Percentiles rank a stretch among this genome's conserved stretches.
Conservation (phyloP, 345 rosid genomes). For the Luvunga scandens region DNA sequence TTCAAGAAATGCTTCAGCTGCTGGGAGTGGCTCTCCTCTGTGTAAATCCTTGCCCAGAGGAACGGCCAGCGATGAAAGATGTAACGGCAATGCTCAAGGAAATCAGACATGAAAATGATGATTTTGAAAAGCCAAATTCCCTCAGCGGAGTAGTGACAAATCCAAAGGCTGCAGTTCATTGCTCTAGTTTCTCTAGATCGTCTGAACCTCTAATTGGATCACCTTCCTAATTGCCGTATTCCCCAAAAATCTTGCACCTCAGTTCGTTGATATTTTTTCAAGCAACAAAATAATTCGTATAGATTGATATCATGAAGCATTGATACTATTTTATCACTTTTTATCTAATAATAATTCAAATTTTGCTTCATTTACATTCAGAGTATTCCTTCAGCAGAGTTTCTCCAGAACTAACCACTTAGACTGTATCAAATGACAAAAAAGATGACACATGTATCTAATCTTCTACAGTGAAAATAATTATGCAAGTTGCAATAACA, state of each 20-base stretch:
- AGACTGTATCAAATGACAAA: background rate
- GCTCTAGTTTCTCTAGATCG: constrained; percentile 65
- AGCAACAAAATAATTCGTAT: constrained; percentile 31
- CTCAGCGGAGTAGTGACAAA: constrained; percentile 23
- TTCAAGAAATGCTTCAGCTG: constrained; percentile 67
- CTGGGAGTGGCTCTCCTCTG: constrained; percentile 70
- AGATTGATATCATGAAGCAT: constrained; percentile 26
- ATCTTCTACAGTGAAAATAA: background rate
- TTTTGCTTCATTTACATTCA: constrained; percentile 2
- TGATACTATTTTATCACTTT: constrained; percentile 9
- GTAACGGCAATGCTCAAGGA: constrained; percentile 61
- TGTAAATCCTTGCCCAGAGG: constrained; percentile 51
- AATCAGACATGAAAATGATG: constrained; percentile 54
- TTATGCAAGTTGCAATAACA: background rate
- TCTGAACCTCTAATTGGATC: constrained; percentile 59
- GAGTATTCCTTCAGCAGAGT: background rate
- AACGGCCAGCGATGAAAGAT: constrained; percentile 71
- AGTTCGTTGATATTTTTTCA: constrained; percentile 19
- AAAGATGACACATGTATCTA: background rate
- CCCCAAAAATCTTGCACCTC: constrained; percentile 8
- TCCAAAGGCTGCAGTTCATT: constrained; percentile 42
- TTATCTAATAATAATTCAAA: constrained; percentile 16
- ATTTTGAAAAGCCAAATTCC: constrained; percentile 38
- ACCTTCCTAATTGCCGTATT: constrained; percentile 25
- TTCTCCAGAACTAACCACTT: background rate